These are phyloP conservation scores for Grosmannia clavigera DNA, from an alignment of 2,329 filamentous ascomycete species.

Conservation along the genomic window DNA sequence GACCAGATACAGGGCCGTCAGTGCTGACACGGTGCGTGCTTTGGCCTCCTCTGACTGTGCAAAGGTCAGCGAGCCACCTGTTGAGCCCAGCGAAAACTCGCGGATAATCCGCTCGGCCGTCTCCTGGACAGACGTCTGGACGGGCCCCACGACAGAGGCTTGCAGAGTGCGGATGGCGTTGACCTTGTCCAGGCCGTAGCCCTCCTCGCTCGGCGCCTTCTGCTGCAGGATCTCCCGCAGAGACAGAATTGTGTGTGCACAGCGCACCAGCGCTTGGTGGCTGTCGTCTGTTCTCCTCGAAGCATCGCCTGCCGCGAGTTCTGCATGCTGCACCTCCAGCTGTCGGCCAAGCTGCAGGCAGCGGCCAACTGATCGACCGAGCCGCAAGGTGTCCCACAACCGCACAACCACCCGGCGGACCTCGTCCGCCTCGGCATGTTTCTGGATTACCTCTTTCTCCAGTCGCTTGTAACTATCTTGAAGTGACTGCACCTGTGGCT, in stretches of 20 bases:
- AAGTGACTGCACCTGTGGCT: constrained; percentile 66
- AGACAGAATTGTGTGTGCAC: constrained; percentile 65
- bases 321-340: constrained; percentile 72
- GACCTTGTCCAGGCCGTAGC: constrained; percentile 61
- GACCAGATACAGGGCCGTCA: constrained; percentile 68
- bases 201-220: constrained; percentile 59
- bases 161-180: constrained; percentile 57
- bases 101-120: constrained; percentile 67
- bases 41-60: constrained; percentile 62
- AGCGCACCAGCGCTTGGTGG: constrained; percentile 68
- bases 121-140: constrained; percentile 61
- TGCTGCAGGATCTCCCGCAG: constrained; percentile 61
- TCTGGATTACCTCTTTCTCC: constrained; percentile 73
- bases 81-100: constrained; percentile 64
- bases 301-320: constrained; percentile 46
- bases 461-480: constrained; percentile 78
- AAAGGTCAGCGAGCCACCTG: constrained; percentile 33
- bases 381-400: constrained; percentile 65
- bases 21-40: constrained; percentile 60
- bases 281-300: constrained; percentile 48
- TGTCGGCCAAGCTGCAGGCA: constrained; percentile 74
- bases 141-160: constrained; percentile 54
- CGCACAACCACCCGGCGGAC: constrained; percentile 65
- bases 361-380: constrained; percentile 64
- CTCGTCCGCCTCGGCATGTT: constrained; percentile 76